These are phyloP conservation scores for Rhododendron williamsianum DNA, from an alignment of 148 eudicot genomes.

Conservation along the genomic window DNA sequence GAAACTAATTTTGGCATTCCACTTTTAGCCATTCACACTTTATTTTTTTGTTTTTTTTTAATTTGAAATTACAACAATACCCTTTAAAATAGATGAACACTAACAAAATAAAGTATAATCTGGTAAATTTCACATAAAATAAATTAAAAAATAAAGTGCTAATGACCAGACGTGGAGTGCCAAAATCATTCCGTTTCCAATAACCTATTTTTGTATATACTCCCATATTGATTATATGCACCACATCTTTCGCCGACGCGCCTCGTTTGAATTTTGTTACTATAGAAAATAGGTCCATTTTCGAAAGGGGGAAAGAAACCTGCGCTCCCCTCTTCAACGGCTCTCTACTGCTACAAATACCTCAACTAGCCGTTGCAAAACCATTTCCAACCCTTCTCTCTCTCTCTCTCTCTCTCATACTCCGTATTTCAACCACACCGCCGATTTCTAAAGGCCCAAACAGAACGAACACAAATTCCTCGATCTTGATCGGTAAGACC, in stretches of 20 bases:
- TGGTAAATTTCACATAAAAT: too few species aligned
- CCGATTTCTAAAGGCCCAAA: background rate
- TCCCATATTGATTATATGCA: background rate
- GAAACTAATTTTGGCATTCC: too few species aligned
- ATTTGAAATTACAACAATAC: too few species aligned
- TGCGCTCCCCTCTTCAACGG: conserved; percentile 6
- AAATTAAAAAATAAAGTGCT: too few species aligned
- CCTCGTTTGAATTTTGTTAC: conserved; percentile 8
- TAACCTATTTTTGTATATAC: too few species aligned
- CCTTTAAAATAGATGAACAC: too few species aligned
- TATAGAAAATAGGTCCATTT: conserved; percentile 3
- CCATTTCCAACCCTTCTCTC: background rate
- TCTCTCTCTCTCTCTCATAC: background rate
- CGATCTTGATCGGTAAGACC: background rate
- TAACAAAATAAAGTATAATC: too few species aligned
- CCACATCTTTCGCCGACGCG: background rate
- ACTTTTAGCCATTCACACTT: too few species aligned
- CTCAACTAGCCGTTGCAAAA: conserved; percentile 11
- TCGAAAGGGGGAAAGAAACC: background rate
- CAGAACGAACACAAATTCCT: background rate
- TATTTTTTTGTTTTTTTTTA: too few species aligned
- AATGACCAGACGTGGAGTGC: fast-evolving
- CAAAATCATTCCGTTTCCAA: too few species aligned
- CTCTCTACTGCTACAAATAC: background rate
- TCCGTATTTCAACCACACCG: background rate